These are phyloP conservation scores for Galeopsis tetrahit DNA, from an alignment of 257 asterid genomes.

Conservation along the genomic window DNA sequence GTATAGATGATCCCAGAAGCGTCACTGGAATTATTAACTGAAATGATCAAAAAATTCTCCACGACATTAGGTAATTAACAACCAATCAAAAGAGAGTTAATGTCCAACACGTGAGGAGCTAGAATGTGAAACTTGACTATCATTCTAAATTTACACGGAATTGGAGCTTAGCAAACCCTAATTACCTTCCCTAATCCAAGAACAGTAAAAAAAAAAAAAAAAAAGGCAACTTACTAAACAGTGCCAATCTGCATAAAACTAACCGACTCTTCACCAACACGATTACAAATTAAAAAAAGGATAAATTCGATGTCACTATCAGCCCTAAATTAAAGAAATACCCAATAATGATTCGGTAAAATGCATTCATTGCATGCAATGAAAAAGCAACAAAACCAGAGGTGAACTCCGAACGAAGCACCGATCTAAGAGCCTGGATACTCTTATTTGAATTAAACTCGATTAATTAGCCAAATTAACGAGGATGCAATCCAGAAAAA, in stretches of 20 bases:
- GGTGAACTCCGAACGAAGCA: slow-evolving; percentile 6
- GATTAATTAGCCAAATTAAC: slow-evolving; percentile 8
- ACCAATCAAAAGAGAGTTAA: slow-evolving; percentile 14
- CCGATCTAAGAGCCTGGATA: slow-evolving; percentile 21
- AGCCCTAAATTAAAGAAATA: slow-evolving; percentile 28
- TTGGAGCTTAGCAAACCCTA: slow-evolving; percentile 29
- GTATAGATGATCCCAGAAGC: slow-evolving; percentile 2
- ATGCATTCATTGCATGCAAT: slow-evolving; percentile 42
- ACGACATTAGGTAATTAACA: background rate
- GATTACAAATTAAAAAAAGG: background rate
- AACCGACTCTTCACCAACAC: slow-evolving; percentile 30
- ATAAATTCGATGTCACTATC: slow-evolving; percentile 35
- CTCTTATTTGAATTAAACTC: slow-evolving; percentile 26
- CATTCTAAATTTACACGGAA: slow-evolving; percentile 9
- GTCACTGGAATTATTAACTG: background rate
- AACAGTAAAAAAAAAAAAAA: slow-evolving; percentile 14
- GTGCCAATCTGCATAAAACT: slow-evolving; percentile 26
- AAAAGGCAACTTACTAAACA: slow-evolving; percentile 1
- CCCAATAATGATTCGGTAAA: slow-evolving; percentile 28
- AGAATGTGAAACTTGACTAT: slow-evolving; percentile 9
- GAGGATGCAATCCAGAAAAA: slow-evolving; percentile 4
- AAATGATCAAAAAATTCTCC: slow-evolving; percentile 12
- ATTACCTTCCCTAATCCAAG: slow-evolving; percentile 28
- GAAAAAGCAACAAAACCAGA: slow-evolving; percentile 25
- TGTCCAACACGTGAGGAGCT: slow-evolving; percentile 13